Conservation (phyloP, 1,284 basidiomycete species). For the Puccinia brachypodii region DNA sequence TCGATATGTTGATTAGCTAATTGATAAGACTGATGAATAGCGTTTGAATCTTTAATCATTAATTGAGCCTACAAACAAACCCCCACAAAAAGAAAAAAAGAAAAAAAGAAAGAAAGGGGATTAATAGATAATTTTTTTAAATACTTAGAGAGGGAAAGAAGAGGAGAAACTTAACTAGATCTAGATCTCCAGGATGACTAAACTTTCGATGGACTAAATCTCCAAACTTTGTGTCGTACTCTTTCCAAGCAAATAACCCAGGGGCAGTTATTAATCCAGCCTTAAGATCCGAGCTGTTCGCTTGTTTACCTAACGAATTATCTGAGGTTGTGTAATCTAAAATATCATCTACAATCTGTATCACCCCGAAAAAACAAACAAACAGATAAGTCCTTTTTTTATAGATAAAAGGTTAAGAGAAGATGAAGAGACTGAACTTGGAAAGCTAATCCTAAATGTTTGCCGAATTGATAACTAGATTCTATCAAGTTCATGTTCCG, state of each 20-base stretch:
- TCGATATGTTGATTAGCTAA: slow-evolving; percentile 77
- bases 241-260: slow-evolving; percentile 90
- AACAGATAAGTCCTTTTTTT: not conserved
- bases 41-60: slow-evolving; percentile 72
- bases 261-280: slow-evolving; percentile 89
- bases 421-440: slow-evolving; percentile 65
- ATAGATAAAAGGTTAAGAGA: not conserved
- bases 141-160: slow-evolving; percentile 16
- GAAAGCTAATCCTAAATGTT: slow-evolving; percentile 88
- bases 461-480: slow-evolving; percentile 85
- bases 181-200: slow-evolving; percentile 76
- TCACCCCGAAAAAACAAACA: not conserved
- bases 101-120: not conserved
- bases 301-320: slow-evolving; percentile 70
- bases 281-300: slow-evolving; percentile 76
- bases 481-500: slow-evolving; percentile 76
- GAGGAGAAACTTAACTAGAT: slow-evolving; percentile 62
- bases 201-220: slow-evolving; percentile 84
- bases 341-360: slow-evolving; percentile 85
- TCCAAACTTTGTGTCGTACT: slow-evolving; percentile 72
- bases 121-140: too few relatives aligned
- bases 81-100: slow-evolving; percentile 14
- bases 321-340: slow-evolving; percentile 75
- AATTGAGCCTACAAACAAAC: slow-evolving; percentile 66
- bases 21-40: slow-evolving; percentile 73